Evolutionary conservation across 805 yeast species (phyloP), one percentile per base, ranked within the genome.

Genomic region (Yarrowia keelungensis): DNA sequence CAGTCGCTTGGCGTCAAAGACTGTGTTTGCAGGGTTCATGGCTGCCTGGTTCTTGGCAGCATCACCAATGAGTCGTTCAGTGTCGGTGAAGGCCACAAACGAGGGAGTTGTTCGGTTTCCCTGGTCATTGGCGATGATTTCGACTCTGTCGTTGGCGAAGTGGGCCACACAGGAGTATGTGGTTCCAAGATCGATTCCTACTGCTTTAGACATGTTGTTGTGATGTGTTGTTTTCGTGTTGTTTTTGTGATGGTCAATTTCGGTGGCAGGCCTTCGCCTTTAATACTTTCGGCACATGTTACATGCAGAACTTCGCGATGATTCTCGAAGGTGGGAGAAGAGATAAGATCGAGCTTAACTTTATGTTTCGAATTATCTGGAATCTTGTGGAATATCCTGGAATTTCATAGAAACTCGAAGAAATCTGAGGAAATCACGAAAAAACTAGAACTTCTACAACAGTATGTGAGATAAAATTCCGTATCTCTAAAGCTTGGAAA

Each of bases 41-140:
- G 98, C 97, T 69, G 97, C 97, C 84, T 93, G 98, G 82, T 93
- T 93, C 88, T 94, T 93, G 71, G 98, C 98, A 74, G 98, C 97
- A 82, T 92, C 97, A 5, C 50, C 50, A 46, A 46, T 46, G 50
- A 46, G 50, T 22, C 50, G 50, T 15, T 46, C 50, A 22, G 50
- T 46, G 50, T 46, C 50, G 9, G 50, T 46, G 35, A 46, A 46
- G 64, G 97, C 97, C 71, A 94, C 98, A 79, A 90, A 93, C 45
- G 97, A 92, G 41, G 98, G 98, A 22, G 98, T 93, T 71, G 97
- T 93, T 85, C 98, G 89, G 86, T 94, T 93, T 85, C 98, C 98
- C 84, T 94, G 97, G 81, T 92, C 97, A 78, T 93, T 93, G 75
- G 97, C 97, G 76, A 93, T 87, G 78, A 93, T 93, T 78, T 94